phyloP scores from a whole-genome alignment of 2,329 filamentous ascomycete genomes.

The Calonectria multiphialidica region DNA sequence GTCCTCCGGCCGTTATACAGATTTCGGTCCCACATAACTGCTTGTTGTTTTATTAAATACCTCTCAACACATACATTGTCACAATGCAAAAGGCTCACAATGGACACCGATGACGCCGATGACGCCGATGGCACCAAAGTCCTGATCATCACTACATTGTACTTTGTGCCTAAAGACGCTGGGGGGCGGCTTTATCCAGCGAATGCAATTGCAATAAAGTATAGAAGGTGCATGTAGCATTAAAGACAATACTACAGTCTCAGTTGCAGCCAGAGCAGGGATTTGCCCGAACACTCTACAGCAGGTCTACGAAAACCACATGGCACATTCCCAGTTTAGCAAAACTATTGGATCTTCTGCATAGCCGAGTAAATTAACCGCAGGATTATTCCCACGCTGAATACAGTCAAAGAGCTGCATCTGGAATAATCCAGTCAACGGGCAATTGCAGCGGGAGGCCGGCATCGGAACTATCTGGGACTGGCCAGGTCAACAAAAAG shows the following conservation, averaged over 20 bases:
- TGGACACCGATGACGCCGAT: too few relatives aligned
- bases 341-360: not conserved
- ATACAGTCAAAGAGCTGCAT: slow-evolving; percentile 1
- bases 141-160: too few relatives aligned
- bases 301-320: not conserved
- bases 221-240: not conserved
- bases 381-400: slow-evolving; percentile 3
- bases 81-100: too few relatives aligned
- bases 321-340: not conserved
- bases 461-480: slow-evolving; percentile 12
- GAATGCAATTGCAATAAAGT: not conserved
- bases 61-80: too few relatives aligned
- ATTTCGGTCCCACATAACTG: too few relatives aligned
- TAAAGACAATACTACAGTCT: not conserved
- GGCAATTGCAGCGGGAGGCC: not conserved
- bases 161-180: not conserved
- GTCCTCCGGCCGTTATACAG: too few relatives aligned
- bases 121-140: too few relatives aligned
- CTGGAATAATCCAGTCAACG: not conserved
- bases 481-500: not conserved
- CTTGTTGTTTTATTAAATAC: too few relatives aligned
- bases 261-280: not conserved
- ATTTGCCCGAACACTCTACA: not conserved
- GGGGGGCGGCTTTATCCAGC: not conserved
- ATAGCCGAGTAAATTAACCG: not conserved